Base-by-base conservation (phyloP, 179 eudicot genomes). In the Pouteria campechiana region DNA sequence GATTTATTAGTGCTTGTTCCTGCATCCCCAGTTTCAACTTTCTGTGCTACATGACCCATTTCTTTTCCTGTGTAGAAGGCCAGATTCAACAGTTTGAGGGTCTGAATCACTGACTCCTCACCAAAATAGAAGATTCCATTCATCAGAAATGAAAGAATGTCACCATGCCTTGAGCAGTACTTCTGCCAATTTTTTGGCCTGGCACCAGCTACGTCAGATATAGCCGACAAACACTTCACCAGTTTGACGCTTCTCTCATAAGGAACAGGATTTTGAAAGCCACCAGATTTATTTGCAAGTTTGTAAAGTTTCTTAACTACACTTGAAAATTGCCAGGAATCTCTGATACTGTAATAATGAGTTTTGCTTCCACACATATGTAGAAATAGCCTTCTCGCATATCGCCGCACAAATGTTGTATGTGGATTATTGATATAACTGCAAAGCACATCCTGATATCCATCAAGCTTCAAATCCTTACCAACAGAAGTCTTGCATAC, bases 161-260 rank as follows among this genome's bases (percentile, higher is more conserved):
- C 99, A 17, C 67, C 76, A 74, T 92, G 80, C 68, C 79, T 75
- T 62, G 81, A 63, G 64, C 96, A 83, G 57, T 88, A 88, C 67
- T 92, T 92, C 66, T 92, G 99, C 99, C 99, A 92, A 51, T 92
- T 92, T 56, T 96, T 69, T 46, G 96, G 99, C 37, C 99, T 83
- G 41, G 99, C 79, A 58, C 83, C 67, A 63, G 99, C 92, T 41
- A 92, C 96, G 68, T 92, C 99, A 52, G 96, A 88, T 68, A 92
- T 72, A 21, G 89, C 72, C 40, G 93, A 64, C 63, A 93, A 67
- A 50, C 93, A 83, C 54, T 88, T 93, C 25, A 93, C 79, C 32
- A 88, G 74, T 67, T 93, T 93, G 18, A 88, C 99, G 66, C 99
- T 80, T 50, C 99, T 88, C 73, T 93, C 96, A 57, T 88, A 93